Evolutionary conservation across 2,329 filamentous ascomycete species (phyloP), one percentile per base, ranked within the genome.

Genomic region (Curvularia sp.): DNA sequence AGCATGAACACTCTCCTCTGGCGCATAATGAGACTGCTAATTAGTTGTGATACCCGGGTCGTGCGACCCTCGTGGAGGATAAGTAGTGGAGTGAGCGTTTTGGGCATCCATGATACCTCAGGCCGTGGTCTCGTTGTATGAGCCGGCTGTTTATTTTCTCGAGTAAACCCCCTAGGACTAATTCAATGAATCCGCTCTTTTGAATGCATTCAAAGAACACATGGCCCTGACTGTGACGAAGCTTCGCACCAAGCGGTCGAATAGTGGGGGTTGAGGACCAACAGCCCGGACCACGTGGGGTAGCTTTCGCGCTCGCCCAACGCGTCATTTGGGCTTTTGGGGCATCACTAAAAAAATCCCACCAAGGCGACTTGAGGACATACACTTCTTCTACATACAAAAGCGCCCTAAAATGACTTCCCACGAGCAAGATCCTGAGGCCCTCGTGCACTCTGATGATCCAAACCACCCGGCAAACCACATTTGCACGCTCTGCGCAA

Each of bases 381-480:
- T 18, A 43, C 54, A 18, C 20, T 49, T 24, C 26, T 15, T 35
- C 22, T 10, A 43, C 33, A 49, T 46, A 22, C 42, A 55, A 65
- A 35, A n/a, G 15, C 30, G 30, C 10, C 30, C 30, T 5, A n/a
- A 35, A 35, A 73, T 73, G 70, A 43, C 30, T 18, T 57, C 58
- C 49, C 63, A 58, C 31, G 49, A 57, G 44, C 60, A 65, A 28
- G 68, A 71, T 7, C 60, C 66, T 9, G 85, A 88, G 65, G 81
- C 84, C 54, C 81, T 89, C 65, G 80, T 89, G 55, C 81, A 78
- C 62, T 89, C 86, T 2, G 66, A 79, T 30, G 88, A 97, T 75
- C 89, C 90, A 5, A 82, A 92, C 60, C 95, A 99, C 79, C 95
- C 95, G 22, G 93, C 95, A 66, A 99, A 99, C 80, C 85, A 96